Percentiles rank a stretch among this genome's conserved stretches.
Conservation (phyloP, 768 basidiomycete genomes). For the Mycena latifolia region DNA sequence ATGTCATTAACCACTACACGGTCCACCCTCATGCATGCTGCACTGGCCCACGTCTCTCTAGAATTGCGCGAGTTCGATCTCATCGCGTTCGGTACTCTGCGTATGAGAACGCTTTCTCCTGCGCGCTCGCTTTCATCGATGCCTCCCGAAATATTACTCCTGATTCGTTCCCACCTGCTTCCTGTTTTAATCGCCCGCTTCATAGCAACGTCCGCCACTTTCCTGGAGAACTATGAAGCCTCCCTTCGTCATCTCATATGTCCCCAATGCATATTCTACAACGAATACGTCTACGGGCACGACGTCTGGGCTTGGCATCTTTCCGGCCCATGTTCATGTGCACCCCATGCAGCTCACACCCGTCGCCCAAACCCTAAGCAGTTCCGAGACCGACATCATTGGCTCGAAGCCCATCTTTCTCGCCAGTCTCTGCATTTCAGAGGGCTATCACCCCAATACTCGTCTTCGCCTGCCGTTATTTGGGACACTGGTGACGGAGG, state of each 20-base stretch:
- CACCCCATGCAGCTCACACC: conserved; percentile 60
- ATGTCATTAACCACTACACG: conserved; percentile 52
- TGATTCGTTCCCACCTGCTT: conserved; percentile 63
- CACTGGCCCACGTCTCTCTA: conserved; percentile 62
- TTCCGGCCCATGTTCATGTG: conserved; percentile 51
- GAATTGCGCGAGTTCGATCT: conserved; percentile 58
- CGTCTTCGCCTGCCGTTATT: conserved; percentile 45
- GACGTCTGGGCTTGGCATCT: conserved; percentile 52
- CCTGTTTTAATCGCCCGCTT: conserved; percentile 56
- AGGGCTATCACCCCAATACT: conserved; percentile 36
- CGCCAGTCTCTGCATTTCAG: conserved; percentile 47
- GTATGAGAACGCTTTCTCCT: conserved; percentile 14
- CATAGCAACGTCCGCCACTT: conserved; percentile 54
- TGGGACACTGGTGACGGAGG: conserved; percentile 57
- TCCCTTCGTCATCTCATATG: conserved; percentile 54
- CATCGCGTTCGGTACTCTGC: conserved; percentile 42
- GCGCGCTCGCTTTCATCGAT: conserved; percentile 41
- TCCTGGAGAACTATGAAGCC: conserved; percentile 56
- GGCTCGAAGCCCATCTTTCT: conserved; percentile 62
- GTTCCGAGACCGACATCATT: conserved; percentile 56
- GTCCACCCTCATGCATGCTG: conserved; percentile 63
- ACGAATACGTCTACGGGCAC: conserved; percentile 51
- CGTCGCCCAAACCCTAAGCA: conserved; percentile 39
- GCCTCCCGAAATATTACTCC: conserved; percentile 65
- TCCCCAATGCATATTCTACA: conserved; percentile 50